These are phyloP conservation scores for Casuarina glauca DNA, from an alignment of 306 rosid species.

Conservation along the genomic window DNA sequence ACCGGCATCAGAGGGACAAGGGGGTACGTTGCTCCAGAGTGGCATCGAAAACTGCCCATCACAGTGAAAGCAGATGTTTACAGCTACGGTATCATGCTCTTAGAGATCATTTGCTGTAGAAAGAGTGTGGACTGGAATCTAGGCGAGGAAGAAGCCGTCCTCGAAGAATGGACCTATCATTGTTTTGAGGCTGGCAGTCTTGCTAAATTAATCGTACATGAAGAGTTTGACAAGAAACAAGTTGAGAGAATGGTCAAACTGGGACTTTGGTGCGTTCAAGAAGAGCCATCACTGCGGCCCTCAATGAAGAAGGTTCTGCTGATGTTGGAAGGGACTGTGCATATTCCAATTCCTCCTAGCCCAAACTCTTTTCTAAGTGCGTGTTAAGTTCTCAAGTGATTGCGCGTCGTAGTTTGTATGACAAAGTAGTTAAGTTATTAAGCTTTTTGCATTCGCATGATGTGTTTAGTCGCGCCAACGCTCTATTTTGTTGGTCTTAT, in stretches of 20 bases:
- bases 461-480: no score
- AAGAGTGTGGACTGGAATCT: neutral
- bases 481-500: no score
- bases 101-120: neutral
- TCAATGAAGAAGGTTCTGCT: neutral
- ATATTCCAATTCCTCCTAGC: neutral
- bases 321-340: neutral
- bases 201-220: neutral
- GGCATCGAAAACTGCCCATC: neutral
- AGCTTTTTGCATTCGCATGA: no score
- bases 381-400: no score
- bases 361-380: neutral
- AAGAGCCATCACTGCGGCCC: neutral
- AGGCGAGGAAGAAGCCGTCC: neutral
- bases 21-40: neutral
- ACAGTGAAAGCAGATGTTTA: conserved; percentile 4
- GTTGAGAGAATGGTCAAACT: neutral
- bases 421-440: no score
- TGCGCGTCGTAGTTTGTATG: no score
- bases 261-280: neutral
- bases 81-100: neutral
- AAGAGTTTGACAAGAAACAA: neutral
- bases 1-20: neutral
- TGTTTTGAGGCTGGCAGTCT: neutral
- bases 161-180: neutral